Percentiles rank a stretch among this genome's conserved stretches.
Conservation (phyloP, 1,284 basidiomycete species). For the Apiotrichum porosum region DNA sequence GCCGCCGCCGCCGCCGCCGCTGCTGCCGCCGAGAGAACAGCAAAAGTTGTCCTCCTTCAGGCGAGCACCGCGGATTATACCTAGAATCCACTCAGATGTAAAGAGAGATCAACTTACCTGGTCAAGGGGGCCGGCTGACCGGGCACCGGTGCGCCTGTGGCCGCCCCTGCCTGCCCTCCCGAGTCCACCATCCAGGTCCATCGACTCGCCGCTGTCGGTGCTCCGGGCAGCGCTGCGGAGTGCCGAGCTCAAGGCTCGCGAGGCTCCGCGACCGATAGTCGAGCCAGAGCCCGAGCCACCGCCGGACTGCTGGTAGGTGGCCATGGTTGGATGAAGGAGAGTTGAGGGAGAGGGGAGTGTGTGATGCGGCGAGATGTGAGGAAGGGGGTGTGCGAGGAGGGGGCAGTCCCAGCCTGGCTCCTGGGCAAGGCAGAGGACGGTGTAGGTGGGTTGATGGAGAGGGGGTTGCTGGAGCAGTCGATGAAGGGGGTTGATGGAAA, state of each 20-base stretch:
- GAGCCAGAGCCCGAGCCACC: conserved; percentile 1
- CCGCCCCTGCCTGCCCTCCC: conserved; percentile 21
- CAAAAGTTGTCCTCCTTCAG: too few relatives aligned
- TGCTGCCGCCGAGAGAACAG: too few relatives aligned
- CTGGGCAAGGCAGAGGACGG: too few relatives aligned
- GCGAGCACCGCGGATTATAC: too few relatives aligned
- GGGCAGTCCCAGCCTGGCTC: too few relatives aligned
- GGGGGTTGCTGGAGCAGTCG: neutral
- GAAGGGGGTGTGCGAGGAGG: too few relatives aligned
- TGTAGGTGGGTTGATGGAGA: neutral
- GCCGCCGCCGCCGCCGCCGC: too few relatives aligned
- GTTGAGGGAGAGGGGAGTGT: neutral
- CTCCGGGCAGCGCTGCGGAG: conserved; percentile 35
- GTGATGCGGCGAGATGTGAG: too few relatives aligned
- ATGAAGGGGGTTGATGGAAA: neutral
- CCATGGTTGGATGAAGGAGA: neutral
- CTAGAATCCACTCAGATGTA: too few relatives aligned
- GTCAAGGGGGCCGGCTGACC: conserved; percentile 31
- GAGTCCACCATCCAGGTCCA: conserved; percentile 35
- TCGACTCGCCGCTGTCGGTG: conserved; percentile 17
- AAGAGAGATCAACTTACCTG: conserved; percentile 26
- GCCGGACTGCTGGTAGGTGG: neutral
- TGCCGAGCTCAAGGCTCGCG: conserved; percentile 15
- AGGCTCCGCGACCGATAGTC: conserved; percentile 4
- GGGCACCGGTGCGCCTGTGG: conserved; percentile 11